Base-by-base conservation (phyloP, 2,329 filamentous ascomycete genomes). In the Phialophora tarda region DNA sequence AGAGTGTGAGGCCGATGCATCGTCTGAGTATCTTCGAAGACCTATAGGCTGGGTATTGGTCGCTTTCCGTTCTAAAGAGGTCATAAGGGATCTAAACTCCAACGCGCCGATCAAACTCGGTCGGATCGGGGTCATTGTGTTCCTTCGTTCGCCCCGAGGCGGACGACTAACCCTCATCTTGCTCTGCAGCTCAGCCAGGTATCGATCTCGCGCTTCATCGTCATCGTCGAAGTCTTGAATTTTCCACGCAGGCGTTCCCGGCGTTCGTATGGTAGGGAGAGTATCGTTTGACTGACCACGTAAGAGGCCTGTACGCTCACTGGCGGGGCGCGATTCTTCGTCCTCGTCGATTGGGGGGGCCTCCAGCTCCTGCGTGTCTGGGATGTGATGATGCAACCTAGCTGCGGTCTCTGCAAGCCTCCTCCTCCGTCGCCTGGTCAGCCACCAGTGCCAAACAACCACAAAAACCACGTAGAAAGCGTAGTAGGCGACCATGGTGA, bases 21-120 rank as follows among this genome's bases (percentile, higher is more conserved):
- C 86, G 68, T 91, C 88, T 0, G 89, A 91, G 74, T 90, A 90
- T 72, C 89, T 87, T 66, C 90, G 85, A 26, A 88, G 79, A 70
- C 88, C 84, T 67, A 96, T 88, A 1, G 88, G 86, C 51, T 88
- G 86, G 21, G 90, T 85, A 72, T 89, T 88, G 28, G 91, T 86
- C 70, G 92, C 95, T 74, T 91, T 87, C 63, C 92, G 91, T 73
- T 96, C 89, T 64, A 99, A 80, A 2, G 93, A 93, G n/a, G 91
- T 90, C 54, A 99, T 82, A 2, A 97, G 90, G 2, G 94, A 94
- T 72, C 93, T 87, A 73, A 99, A 99, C 78, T 99, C 95, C 64
- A 99, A 82, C 8, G 92, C 95, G 51, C 95, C 95, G 3, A 99
- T 90, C 55, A 99, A 82, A 81, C 95, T 98, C 1, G 95, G 94